These are phyloP conservation scores for barrel medic (Medicago truncatula) DNA, from an alignment of 306 rosid genomes.

Conservation along the genomic window MtrunA17r5.0-ANR NC_053045.1:10891501-10892000, in stretches of 20 bases:
- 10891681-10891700: background rate
- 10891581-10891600: constrained; percentile 20
- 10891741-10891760: too few species aligned
- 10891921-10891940: background rate
- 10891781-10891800: background rate
- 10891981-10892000: too few species aligned
- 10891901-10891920: background rate
- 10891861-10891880: too few species aligned
- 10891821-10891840: too few species aligned
- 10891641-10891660: background rate
- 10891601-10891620: constrained; percentile 35
- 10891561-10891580: constrained; percentile 10
- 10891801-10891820: fast-evolving
- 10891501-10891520: background rate
- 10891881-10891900: background rate
- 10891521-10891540: background rate
- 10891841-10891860: background rate
- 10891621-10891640: background rate
- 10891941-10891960: fast-evolving
- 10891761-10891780: background rate
- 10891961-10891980: background rate
- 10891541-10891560: constrained; percentile 21
- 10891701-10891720: background rate
- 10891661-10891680: too few species aligned
- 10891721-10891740: too few species aligned